These are phyloP conservation scores for Colletotrichum coccodes DNA, from an alignment of 2,329 filamentous ascomycete species.

Conservation along the genomic window DNA sequence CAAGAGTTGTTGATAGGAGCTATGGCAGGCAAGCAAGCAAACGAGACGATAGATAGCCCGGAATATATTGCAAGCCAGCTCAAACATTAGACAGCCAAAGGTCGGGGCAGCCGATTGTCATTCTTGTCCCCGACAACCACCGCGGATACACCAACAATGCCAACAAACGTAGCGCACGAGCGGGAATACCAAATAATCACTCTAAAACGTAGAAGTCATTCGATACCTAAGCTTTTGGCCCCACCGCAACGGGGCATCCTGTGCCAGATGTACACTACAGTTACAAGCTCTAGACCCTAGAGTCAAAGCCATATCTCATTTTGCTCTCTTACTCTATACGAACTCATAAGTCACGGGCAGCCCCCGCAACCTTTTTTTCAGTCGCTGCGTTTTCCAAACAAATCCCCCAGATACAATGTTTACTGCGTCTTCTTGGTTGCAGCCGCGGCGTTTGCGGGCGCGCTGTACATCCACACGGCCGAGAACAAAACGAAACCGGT, in stretches of 20 bases:
- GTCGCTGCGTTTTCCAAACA: neutral
- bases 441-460: constrained; percentile 50
- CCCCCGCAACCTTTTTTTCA: neutral
- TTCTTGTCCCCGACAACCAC: no score
- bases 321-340: neutral
- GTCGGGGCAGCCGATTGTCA: no score
- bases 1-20: no score
- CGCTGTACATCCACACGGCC: constrained; percentile 84
- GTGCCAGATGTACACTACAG: constrained; percentile 32
- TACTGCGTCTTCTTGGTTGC: constrained; percentile 60
- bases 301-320: neutral
- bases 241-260: neutral
- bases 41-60: no score
- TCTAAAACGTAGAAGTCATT: constrained; percentile 30
- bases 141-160: no score
- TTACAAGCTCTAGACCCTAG: constrained; percentile 19
- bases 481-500: constrained; percentile 88
- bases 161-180: neutral
- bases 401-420: neutral
- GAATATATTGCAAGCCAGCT: no score
- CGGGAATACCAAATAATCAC: neutral
- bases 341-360: neutral
- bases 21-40: no score
- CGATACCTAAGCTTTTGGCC: constrained; percentile 22
- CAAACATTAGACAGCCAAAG: no score